These are phyloP conservation scores for Vigna reflexopilosa DNA, from an alignment of 306 rosid species.

Conservation along the genomic window DNA sequence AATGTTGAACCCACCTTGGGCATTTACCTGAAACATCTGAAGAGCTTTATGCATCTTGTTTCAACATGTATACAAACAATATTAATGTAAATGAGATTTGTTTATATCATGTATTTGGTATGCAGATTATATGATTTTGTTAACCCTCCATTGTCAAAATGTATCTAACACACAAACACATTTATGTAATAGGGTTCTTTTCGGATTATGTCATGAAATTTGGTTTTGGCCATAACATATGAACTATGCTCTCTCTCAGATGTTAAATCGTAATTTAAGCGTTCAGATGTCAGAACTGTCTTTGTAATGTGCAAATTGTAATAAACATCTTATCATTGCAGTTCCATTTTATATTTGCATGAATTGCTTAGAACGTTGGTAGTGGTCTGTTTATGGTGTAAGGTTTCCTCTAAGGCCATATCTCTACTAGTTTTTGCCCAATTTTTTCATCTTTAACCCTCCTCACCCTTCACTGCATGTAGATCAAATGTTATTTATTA, in stretches of 20 bases:
- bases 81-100: constrained; percentile 6
- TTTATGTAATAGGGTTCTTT: background rate
- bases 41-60: constrained; percentile 8
- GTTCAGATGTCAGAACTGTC: background rate
- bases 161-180: background rate
- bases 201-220: background rate
- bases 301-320: background rate
- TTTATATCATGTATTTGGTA: background rate
- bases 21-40: background rate
- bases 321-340: background rate
- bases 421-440: background rate
- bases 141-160: background rate
- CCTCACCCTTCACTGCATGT: background rate
- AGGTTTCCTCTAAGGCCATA: background rate
- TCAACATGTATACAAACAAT: background rate
- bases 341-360: background rate
- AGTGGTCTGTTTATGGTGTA: background rate
- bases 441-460: background rate
- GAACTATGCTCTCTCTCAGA: background rate
- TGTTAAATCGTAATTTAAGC: background rate
- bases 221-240: background rate
- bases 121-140: background rate
- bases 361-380: background rate
- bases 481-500: background rate
- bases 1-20: constrained; percentile 22